Base-by-base conservation (phyloP, 208 protist species). In the Leishmania mexicana region DNA sequence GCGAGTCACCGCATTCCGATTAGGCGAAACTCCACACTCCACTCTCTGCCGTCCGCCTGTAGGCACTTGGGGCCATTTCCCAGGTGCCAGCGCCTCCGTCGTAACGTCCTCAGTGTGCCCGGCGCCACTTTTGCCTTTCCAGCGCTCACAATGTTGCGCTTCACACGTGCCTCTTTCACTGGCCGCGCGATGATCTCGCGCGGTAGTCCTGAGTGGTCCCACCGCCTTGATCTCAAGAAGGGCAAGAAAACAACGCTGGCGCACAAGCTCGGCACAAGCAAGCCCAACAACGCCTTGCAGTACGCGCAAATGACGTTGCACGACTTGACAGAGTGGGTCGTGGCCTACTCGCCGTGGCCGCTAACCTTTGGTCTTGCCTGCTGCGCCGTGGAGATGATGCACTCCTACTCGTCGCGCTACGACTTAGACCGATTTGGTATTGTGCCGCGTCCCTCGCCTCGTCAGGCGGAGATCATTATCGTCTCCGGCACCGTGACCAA, bases 401-500 rank as follows among this genome's bases (percentile, higher is more conserved):
- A 99, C 90, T 89, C 83, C n/a, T 98, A 99, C 86, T 94, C 95
- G 47, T 87, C 97, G 13, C 95, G 99, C 13, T 99, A 99, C 86
- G 99, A 99, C 87, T 90, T 99, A 84, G 99, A 99, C 93, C 95
- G 99, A 58, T 99, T 99, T 81, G 99, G 99, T 86, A 99, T 99
- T 80, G 96, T 99, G 76, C 99, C 98, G 83, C 96, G 98, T 68
- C 93, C 98, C 2, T 96, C 93, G 28, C 96, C 96, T 28, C 97
- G 99, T 70, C 99, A 99, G 90, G 98, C 98, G 4, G 98, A 99
- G 86, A 97, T 99, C 75, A 99, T 99, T 87, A 99, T 99, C 85
- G 98, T 99, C n/a, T 99, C 98, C 1, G 99, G 99, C 73, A 99
- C 99, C 28, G 97, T 99, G 28, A 99, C 98, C 49, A 99, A 99